Conservation (phyloP, 495 filamentous ascomycete species). For the Echria macrotheca region DNA sequence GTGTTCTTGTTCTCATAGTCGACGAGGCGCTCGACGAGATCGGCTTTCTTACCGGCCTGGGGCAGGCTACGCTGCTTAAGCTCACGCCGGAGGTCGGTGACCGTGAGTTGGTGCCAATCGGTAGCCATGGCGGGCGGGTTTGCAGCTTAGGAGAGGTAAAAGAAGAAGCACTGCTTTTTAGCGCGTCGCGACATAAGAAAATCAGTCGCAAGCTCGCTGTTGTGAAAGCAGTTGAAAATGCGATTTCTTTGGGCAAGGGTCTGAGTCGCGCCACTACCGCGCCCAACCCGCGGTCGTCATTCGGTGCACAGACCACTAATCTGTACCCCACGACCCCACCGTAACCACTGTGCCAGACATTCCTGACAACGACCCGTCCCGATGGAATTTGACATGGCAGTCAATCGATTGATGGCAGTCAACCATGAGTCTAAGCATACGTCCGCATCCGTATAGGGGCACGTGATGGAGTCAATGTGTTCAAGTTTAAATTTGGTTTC, state of each 20-base stretch:
- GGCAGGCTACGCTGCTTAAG: conserved; percentile 52
- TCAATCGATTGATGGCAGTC: no score
- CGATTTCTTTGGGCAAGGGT: background rate
- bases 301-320: no score
- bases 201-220: background rate
- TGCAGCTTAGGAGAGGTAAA: background rate
- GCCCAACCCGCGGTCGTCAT: no score
- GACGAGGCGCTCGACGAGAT: conserved; percentile 50
- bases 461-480: no score
- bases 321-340: no score
- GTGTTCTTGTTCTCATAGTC: no score
- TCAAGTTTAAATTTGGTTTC: no score
- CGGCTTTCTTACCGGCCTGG: conserved; percentile 51
- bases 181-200: conserved; percentile 14
- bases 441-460: no score
- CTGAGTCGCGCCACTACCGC: background rate
- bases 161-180: background rate
- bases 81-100: conserved; percentile 53
- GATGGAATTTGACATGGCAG: no score
- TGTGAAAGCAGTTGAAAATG: background rate
- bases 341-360: no score
- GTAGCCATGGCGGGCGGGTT: conserved; percentile 39
- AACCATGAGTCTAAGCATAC: no score
- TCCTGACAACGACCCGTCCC: no score
- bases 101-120: conserved; percentile 54